These are phyloP conservation scores for Gossypium mustelinum DNA, from an alignment of 345 rosid species.

Conservation along the genomic window DNA sequence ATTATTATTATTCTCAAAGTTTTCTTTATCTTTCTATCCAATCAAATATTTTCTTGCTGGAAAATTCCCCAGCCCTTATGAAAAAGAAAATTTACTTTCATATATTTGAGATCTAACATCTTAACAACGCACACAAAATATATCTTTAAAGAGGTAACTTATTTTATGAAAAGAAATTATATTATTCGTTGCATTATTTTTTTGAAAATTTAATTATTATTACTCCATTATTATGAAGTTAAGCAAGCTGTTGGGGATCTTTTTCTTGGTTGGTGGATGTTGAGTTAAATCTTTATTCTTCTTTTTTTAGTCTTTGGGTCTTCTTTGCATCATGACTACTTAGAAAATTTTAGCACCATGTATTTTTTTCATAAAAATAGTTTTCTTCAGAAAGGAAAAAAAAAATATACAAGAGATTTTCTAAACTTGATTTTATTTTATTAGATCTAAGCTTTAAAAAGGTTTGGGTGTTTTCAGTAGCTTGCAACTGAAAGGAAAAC, in stretches of 20 bases:
- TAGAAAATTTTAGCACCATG: background rate
- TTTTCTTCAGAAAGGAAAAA: background rate
- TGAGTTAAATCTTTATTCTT: background rate
- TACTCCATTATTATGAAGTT: too few species aligned
- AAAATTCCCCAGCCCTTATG: background rate
- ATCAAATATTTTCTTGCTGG: conserved; percentile 2
- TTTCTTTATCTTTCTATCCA: background rate
- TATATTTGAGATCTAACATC: background rate
- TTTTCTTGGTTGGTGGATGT: background rate
- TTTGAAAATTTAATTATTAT: too few species aligned
- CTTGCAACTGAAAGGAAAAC: background rate
- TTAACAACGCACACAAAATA: background rate
- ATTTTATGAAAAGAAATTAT: background rate
- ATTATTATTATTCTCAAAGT: conserved; percentile 27
- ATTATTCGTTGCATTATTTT: background rate
- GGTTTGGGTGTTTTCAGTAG: background rate
- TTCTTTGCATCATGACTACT: background rate
- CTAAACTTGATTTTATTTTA: background rate
- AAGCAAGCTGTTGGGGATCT: background rate
- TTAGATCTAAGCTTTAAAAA: conserved; percentile 11
- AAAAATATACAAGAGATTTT: background rate
- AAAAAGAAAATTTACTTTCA: background rate
- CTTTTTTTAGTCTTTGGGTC: background rate
- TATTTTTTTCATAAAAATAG: background rate
- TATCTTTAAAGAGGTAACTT: conserved; percentile 1